phyloP scores from a whole-genome alignment of 371 early-diverging fungal species.

The Rhizoclosmatium hyalinum region DNA sequence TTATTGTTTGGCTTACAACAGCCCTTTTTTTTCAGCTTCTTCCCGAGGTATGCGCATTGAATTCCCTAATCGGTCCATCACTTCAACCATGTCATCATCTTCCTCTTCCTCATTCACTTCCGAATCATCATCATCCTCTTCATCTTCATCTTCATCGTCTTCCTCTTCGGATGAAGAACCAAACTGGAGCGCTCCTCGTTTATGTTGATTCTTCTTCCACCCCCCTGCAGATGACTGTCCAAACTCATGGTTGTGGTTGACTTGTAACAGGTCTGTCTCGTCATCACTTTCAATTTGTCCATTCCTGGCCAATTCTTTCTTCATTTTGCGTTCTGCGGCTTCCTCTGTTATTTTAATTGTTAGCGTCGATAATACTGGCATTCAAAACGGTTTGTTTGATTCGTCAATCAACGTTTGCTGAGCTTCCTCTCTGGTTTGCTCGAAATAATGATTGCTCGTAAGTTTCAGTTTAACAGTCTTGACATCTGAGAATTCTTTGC shows the following conservation, averaged over 20 bases:
- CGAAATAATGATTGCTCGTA: too few species aligned
- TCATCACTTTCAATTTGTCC: conserved; percentile 26
- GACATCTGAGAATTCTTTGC: too few species aligned
- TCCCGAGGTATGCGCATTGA: conserved; percentile 31
- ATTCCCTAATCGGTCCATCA: conserved; percentile 48
- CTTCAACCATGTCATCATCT: conserved; percentile 38
- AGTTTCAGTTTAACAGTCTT: too few species aligned
- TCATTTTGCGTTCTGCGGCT: conserved; percentile 34
- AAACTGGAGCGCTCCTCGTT: conserved; percentile 12
- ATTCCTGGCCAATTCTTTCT: conserved; percentile 24
- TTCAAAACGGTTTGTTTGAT: not conserved
- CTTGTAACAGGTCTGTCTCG: conserved; percentile 26
- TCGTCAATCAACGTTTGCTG: too few species aligned
- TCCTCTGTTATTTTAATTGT: conserved; percentile 12
- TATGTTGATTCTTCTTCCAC: conserved; percentile 28
- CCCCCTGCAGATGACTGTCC: conserved; percentile 20
- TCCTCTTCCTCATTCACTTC: conserved; percentile 37
- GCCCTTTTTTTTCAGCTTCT: conserved; percentile 14
- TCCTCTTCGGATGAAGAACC: conserved; percentile 26
- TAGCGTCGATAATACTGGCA: conserved; percentile 8
- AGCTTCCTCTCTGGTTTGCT: too few species aligned
- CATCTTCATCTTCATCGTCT: conserved; percentile 39
- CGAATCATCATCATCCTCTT: conserved; percentile 36
- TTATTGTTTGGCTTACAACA: not conserved
- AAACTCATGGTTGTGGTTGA: conserved; percentile 35